Percentiles rank a stretch among this genome's conserved stretches.
These are phyloP conservation scores for Phytophthora pistaciae DNA, from an alignment of 352 stramenopile genomes.

Conservation along the genomic window DNA sequence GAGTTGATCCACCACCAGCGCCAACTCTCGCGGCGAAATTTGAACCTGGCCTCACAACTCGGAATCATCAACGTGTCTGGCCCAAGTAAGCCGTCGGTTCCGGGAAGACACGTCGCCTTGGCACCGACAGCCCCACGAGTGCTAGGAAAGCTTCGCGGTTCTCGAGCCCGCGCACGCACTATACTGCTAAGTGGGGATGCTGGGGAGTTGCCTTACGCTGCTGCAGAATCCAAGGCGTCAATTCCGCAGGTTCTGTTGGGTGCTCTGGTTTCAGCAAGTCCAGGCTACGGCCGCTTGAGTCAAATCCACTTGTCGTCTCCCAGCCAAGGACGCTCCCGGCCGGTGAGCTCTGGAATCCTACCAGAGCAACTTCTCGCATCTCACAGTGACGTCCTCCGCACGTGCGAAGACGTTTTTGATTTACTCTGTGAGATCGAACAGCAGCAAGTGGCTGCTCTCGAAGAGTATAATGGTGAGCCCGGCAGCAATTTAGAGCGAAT, in stretches of 20 bases:
- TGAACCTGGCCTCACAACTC: constrained; percentile 32
- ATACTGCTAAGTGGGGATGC: constrained; percentile 24
- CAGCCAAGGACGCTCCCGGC: constrained; percentile 13
- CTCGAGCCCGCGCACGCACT: constrained; percentile 19
- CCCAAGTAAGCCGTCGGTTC: background rate
- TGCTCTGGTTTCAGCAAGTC: constrained; percentile 32
- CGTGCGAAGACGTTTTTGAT: constrained; percentile 71
- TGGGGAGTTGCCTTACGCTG: constrained; percentile 2
- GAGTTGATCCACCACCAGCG: constrained; percentile 67
- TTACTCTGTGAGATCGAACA: constrained; percentile 60
- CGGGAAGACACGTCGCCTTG: constrained; percentile 9
- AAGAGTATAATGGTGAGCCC: constrained; percentile 13
- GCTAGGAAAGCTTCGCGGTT: constrained; percentile 23
- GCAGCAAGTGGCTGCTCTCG: constrained; percentile 15
- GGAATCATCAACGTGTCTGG: constrained; percentile 23
- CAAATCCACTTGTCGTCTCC: constrained; percentile 22
- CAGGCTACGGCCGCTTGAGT: constrained; percentile 27
- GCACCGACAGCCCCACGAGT: constrained; percentile 21
- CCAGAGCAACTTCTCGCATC: constrained; percentile 36
- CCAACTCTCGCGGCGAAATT: constrained; percentile 34
- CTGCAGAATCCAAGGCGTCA: constrained; percentile 30
- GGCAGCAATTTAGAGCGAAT: constrained; percentile 9
- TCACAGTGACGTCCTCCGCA: constrained; percentile 36
- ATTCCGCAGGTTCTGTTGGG: constrained; percentile 63
- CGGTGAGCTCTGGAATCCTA: constrained; percentile 36